Base-by-base conservation (phyloP, 2,329 filamentous ascomycete species). In the Pseudopyricularia cyperi region DNA sequence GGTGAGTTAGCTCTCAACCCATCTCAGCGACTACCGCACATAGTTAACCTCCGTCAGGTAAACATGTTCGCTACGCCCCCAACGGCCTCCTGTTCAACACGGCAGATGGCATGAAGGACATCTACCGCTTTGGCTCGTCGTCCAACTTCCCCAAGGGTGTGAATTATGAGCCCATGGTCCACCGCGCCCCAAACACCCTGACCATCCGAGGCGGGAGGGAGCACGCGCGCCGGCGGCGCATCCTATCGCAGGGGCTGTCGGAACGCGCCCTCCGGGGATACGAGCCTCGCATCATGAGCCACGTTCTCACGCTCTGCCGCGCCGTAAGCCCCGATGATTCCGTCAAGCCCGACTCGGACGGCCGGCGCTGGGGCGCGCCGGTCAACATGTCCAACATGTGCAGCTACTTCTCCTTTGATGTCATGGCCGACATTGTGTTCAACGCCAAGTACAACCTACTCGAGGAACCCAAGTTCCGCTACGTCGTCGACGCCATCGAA, bases 81-180 rank as follows among this genome's bases (percentile, higher is more conserved):
- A 88, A 89, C 65, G 80, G 78, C 54, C 69, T 95, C 42, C 87
- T 83, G 1, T 79, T 94, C 69, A 91, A 93, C 72, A 82, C 80
- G 52, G 77, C 76, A 55, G 75, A 75, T 7, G 83, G 84, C 1
- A 70, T 87, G 54, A 79, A 80, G 62, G 75, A 80, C 19, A 83
- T 85, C 55, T 82, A 84, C 66, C 78, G 80, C 57, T 79, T 81
- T 68, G 71, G 72, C 48, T 66, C 77, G n/a, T 22, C 37, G 19
- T 42, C 37, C 63, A 82, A 82, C 55, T 77, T 83, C 30, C 70
- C 74, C 65, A 87, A 88, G 67, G 75, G 82, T 37, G 74, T 82
- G 57, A 87, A 87, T 68, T 88, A 88, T 68, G 77, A 85, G 57
- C 82, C 81, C 39, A 87, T 87, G 62, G 80, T 82, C 1, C 81